Percentiles rank a stretch among this genome's conserved stretches.
Evolutionary conservation across 305 asterid genomes (phyloP).

Genomic region (Rubia tinctorum): DNA sequence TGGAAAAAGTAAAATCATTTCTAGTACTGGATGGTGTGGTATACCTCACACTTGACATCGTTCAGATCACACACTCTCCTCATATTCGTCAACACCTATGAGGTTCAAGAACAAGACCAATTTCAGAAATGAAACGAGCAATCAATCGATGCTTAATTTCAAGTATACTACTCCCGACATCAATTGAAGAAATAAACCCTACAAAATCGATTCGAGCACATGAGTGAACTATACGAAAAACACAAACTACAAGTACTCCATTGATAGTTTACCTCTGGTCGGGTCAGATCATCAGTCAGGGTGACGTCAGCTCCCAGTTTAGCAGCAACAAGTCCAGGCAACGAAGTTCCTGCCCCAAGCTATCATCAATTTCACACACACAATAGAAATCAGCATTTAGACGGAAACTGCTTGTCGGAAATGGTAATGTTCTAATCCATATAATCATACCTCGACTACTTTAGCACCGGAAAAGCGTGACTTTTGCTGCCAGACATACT

Average conservation of each 20-base stretch:
- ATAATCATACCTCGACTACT: conserved; percentile 68
- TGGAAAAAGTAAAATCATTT: background rate
- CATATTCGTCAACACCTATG: conserved; percentile 82
- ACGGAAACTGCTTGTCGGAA: background rate
- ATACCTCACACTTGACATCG: conserved; percentile 67
- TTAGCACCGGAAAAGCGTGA: conserved; percentile 61
- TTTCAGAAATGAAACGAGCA: background rate
- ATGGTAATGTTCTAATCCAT: background rate
- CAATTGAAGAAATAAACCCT: background rate
- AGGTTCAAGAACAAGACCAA: conserved; percentile 18
- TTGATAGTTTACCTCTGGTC: conserved; percentile 50
- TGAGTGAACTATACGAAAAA: background rate
- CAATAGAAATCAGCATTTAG: conserved; percentile 1
- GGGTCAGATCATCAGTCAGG: conserved; percentile 57
- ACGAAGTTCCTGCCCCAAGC: conserved; percentile 96
- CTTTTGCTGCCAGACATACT: conserved; percentile 83
- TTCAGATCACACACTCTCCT: conserved; percentile 60
- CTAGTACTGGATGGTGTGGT: background rate
- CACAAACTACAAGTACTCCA: background rate
- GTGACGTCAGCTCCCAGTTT: conserved; percentile 85
- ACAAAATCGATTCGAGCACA: background rate
- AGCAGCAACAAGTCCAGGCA: conserved; percentile 96
- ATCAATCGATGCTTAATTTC: background rate
- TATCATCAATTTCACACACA: conserved; percentile 23
- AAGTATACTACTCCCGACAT: background rate